These are phyloP conservation scores for Boletus subcaerulescens DNA, from an alignment of 768 basidiomycete species.

Conservation along the genomic window DNA sequence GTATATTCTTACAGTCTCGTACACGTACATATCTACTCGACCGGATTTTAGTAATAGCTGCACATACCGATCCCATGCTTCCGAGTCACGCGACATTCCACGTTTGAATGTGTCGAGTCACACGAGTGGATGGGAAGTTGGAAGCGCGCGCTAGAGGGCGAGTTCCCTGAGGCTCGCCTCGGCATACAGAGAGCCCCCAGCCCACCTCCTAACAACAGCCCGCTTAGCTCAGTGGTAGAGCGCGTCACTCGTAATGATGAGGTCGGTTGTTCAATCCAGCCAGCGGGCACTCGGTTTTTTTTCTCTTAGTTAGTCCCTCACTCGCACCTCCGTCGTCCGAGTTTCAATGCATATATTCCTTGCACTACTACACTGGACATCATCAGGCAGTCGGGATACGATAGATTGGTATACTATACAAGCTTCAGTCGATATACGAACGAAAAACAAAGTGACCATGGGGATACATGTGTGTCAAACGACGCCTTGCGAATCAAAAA, in stretches of 20 bases:
- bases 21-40: too few relatives aligned
- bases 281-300: slow-evolving; percentile 32
- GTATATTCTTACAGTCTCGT: too few relatives aligned
- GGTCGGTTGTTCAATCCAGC: slow-evolving; percentile 46
- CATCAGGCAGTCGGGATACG: neutral
- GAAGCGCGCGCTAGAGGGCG: too few relatives aligned
- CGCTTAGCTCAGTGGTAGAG: slow-evolving; percentile 46
- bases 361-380: neutral
- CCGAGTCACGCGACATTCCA: too few relatives aligned
- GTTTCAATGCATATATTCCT: neutral
- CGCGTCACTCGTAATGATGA: slow-evolving; percentile 43
- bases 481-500: slow-evolving; percentile 2
- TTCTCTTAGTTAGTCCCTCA: neutral
- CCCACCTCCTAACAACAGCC: slow-evolving; percentile 5
- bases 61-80: too few relatives aligned
- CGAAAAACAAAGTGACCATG: neutral
- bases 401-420: slow-evolving; percentile 24
- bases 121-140: too few relatives aligned
- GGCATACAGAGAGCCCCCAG: too few relatives aligned
- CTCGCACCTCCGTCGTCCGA: neutral
- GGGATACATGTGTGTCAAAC: slow-evolving; percentile 8
- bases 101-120: too few relatives aligned
- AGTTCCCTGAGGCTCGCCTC: too few relatives aligned
- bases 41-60: too few relatives aligned
- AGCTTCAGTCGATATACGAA: slow-evolving; percentile 9